A percentile compares a stretch with the other conserved stretches of the same genome.
Evolutionary conservation across 768 basidiomycete species (phyloP).

Genomic region (Leccinum olivaceopallidum): DNA sequence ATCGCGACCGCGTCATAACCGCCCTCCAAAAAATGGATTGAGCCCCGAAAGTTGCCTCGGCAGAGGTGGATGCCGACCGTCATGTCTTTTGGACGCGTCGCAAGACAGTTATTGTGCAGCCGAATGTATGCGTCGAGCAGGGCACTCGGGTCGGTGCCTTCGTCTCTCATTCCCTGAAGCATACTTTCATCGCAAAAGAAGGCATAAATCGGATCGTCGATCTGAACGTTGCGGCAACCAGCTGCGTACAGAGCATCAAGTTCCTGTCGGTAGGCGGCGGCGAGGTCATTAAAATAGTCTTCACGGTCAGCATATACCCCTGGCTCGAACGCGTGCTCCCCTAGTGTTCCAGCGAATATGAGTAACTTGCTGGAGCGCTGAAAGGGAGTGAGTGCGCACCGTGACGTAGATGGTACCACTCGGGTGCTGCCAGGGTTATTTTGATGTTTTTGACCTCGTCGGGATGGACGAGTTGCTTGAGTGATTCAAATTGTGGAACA

Average conservation of each 20-base stretch:
- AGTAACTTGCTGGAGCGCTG: too few relatives aligned
- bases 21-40: conserved; percentile 45
- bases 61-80: conserved; percentile 44
- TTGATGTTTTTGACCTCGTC: conserved; percentile 71
- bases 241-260: conserved; percentile 44
- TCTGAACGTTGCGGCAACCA: conserved; percentile 45
- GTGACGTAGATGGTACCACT: conserved; percentile 71
- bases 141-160: conserved; percentile 60
- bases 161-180: conserved; percentile 56
- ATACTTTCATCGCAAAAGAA: conserved; percentile 68
- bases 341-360: conserved; percentile 1
- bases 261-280: conserved; percentile 46
- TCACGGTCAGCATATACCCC: conserved; percentile 29
- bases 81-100: conserved; percentile 40
- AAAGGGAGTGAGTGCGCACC: conserved; percentile 36
- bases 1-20: conserved; percentile 45
- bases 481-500: conserved; percentile 58
- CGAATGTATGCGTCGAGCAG: conserved; percentile 61
- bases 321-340: conserved; percentile 22
- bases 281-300: conserved; percentile 51
- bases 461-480: conserved; percentile 57
- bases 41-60: conserved; percentile 36
- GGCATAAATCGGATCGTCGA: conserved; percentile 48
- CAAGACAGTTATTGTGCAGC: conserved; percentile 41
- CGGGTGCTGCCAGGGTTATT: conserved; percentile 68